These are phyloP conservation scores for barrel medic (Medicago truncatula) DNA, from an alignment of 306 rosid species.

Conservation along the genomic window MtrunA17r5.0-ANR NC_053043.1:11526501-11527000, in stretches of 20 bases:
- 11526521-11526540: neutral
- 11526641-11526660: constrained; percentile 5
- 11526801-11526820: constrained; percentile 12
- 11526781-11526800: constrained; percentile 18
- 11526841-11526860: constrained; percentile 4
- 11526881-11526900: neutral
- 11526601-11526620: constrained; percentile 24
- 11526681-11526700: constrained; percentile 5
- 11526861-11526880: constrained; percentile 1
- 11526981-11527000: constrained; percentile 65
- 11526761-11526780: neutral
- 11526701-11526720: constrained; percentile 33
- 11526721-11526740: neutral
- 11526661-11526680: too few species aligned
- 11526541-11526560: neutral
- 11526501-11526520: neutral
- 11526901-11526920: constrained; percentile 9
- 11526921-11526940: constrained; percentile 8
- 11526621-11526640: constrained; percentile 19
- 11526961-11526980: constrained; percentile 37
- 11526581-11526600: neutral
- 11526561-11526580: neutral
- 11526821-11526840: neutral
- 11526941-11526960: neutral
- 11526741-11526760: too few species aligned